A percentile compares a stretch with the other conserved stretches of the same genome.
phyloP scores from a whole-genome alignment of 1,284 basidiomycete species.

The Puccinia novopanici region DNA sequence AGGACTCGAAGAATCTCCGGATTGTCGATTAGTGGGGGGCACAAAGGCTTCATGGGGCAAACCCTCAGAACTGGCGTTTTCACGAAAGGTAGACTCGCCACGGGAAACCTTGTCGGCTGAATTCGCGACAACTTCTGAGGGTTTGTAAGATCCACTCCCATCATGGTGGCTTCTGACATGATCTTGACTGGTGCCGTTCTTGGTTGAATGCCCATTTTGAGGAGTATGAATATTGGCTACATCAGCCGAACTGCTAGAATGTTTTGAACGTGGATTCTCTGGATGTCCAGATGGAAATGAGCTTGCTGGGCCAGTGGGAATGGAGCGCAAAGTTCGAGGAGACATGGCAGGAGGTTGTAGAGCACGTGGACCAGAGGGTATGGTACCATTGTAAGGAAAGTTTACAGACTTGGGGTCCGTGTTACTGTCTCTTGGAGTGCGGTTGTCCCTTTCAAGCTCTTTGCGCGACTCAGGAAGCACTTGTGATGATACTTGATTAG shows the following conservation, averaged over 20 bases:
- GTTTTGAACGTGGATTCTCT: slow-evolving; percentile 16
- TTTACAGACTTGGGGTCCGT: slow-evolving; percentile 22
- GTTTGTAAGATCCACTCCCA: neutral
- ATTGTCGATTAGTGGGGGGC: slow-evolving; percentile 21
- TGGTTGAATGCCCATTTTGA: slow-evolving; percentile 14
- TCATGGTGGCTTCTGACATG: slow-evolving; percentile 9
- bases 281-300: slow-evolving; percentile 21
- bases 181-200: neutral
- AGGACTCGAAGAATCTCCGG: slow-evolving; percentile 38
- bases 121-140: neutral
- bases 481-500: slow-evolving; percentile 4
- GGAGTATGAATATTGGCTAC: neutral
- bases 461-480: slow-evolving; percentile 8
- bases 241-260: slow-evolving; percentile 21
- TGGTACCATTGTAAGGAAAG: slow-evolving; percentile 10
- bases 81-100: neutral
- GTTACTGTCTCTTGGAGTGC: slow-evolving; percentile 10
- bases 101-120: slow-evolving; percentile 14
- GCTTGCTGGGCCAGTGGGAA: slow-evolving; percentile 26
- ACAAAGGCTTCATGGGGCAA: slow-evolving; percentile 7
- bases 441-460: slow-evolving; percentile 16
- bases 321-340: slow-evolving; percentile 19
- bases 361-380: slow-evolving; percentile 44
- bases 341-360: slow-evolving; percentile 26
- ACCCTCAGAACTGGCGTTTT: neutral